A percentile compares a stretch with the other conserved stretches of the same genome.
Evolutionary conservation across 306 rosid genomes (phyloP).

Genomic region (Alnus rubra): DNA sequence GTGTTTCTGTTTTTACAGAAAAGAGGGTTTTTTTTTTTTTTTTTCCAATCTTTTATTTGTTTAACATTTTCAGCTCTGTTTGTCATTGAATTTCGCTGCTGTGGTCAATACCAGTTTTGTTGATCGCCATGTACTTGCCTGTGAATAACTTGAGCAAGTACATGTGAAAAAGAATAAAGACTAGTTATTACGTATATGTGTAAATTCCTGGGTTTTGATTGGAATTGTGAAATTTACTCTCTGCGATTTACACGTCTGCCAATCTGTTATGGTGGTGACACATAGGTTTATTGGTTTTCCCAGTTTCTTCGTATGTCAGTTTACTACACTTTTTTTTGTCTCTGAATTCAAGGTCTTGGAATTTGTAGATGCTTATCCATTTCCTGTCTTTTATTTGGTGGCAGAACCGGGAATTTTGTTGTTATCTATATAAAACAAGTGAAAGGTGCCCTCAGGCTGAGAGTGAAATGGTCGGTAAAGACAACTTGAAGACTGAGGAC

Average conservation of each 20-base stretch:
- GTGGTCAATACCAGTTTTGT: neutral
- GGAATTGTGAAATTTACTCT: constrained; percentile 8
- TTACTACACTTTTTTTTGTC: neutral
- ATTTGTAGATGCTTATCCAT: constrained; percentile 23
- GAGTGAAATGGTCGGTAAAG: constrained; percentile 65
- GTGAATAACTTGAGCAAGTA: neutral
- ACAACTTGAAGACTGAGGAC: constrained; percentile 55
- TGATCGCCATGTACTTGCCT: neutral
- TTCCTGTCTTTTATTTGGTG: constrained; percentile 4
- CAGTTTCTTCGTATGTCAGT: constrained; percentile 25
- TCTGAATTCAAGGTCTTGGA: constrained; percentile 24
- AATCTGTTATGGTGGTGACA: constrained; percentile 26
- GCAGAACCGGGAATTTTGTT: constrained; percentile 19
- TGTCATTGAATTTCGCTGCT: constrained; percentile 4
- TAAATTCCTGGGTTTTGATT: no score
- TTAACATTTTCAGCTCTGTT: neutral
- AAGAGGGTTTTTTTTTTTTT: neutral
- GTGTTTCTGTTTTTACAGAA: neutral
- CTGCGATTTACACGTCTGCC: constrained; percentile 27
- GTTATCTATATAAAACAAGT: neutral
- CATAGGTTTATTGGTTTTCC: constrained; percentile 30
- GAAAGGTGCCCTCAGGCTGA: constrained; percentile 24
- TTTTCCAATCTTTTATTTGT: neutral
- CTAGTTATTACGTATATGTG: no score
- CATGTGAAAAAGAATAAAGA: no score